Conservation (phyloP, 73 alveolate species). For the Stentor coeruleus region DNA sequence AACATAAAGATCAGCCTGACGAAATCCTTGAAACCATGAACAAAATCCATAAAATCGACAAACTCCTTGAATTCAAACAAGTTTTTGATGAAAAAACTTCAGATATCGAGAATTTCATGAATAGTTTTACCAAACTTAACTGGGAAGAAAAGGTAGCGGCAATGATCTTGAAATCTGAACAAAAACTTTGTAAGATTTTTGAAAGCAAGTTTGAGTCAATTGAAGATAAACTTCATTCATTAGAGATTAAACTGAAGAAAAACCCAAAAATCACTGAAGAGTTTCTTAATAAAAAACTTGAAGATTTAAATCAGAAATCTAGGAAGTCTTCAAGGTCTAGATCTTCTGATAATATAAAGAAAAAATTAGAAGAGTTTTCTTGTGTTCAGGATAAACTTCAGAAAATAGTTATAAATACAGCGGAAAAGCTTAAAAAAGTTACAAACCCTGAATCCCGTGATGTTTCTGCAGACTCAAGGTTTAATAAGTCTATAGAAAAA, state of each 20-base stretch:
- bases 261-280: constrained; percentile 1
- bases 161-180: neutral
- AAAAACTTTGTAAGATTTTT: neutral
- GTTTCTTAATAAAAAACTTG: too few species aligned
- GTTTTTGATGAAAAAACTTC: neutral
- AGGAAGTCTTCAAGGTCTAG: neutral
- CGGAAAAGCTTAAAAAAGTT: neutral
- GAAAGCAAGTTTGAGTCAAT: neutral
- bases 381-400: neutral
- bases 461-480: neutral
- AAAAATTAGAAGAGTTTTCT: neutral
- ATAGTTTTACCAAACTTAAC: neutral
- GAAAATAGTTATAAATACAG: neutral
- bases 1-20: neutral
- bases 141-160: neutral
- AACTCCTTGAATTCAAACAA: neutral
- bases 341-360: neutral
- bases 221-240: neutral
- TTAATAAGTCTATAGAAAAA: neutral
- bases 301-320: neutral
- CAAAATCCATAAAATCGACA: neutral
- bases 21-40: neutral
- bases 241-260: neutral
- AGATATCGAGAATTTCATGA: neutral
- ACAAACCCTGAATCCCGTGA: neutral